These are phyloP conservation scores for Leccinum proliferum DNA, from an alignment of 1,284 basidiomycete species.

Conservation along the genomic window DNA sequence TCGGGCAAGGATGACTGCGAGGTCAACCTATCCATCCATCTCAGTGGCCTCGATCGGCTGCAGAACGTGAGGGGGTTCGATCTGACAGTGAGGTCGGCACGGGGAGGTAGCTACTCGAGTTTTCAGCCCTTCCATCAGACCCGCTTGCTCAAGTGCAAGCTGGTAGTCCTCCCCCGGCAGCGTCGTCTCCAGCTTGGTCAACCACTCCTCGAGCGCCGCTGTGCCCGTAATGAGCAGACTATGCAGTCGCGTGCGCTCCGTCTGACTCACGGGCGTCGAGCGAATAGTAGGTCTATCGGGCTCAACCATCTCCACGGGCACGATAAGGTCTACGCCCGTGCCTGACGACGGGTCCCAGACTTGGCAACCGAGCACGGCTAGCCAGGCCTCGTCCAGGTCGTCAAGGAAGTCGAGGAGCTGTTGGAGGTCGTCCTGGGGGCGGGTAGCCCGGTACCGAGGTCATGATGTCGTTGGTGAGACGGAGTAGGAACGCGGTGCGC, in stretches of 20 bases:
- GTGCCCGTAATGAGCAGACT: constrained; percentile 59
- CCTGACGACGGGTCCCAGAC: constrained; percentile 53
- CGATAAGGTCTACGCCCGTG: constrained; percentile 43
- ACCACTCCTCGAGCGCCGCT: constrained; percentile 62
- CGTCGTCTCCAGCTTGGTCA: constrained; percentile 31
- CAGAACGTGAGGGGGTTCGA: too few species aligned
- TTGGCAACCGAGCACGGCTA: constrained; percentile 53
- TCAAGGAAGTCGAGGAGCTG: constrained; percentile 60
- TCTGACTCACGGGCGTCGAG: constrained; percentile 51
- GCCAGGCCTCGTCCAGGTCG: constrained; percentile 68
- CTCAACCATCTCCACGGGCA: constrained; percentile 30
- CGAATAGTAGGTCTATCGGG: constrained; percentile 21
- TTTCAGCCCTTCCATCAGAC: constrained; percentile 39
- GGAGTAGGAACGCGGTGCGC: constrained; percentile 58
- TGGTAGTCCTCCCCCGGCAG: constrained; percentile 34
- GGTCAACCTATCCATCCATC: too few species aligned
- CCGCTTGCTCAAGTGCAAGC: constrained; percentile 39
- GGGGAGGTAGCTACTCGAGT: too few species aligned
- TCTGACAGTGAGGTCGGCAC: too few species aligned
- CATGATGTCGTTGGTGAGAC: constrained; percentile 63
- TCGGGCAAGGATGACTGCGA: too few species aligned
- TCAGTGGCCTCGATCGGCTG: too few species aligned
- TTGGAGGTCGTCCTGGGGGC: constrained; percentile 39
- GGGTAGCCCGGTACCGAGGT: constrained; percentile 54
- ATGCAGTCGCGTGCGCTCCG: constrained; percentile 59